Evolutionary conservation across 768 basidiomycete genomes (phyloP).

Genomic region (Boletellus emodensis): DNA sequence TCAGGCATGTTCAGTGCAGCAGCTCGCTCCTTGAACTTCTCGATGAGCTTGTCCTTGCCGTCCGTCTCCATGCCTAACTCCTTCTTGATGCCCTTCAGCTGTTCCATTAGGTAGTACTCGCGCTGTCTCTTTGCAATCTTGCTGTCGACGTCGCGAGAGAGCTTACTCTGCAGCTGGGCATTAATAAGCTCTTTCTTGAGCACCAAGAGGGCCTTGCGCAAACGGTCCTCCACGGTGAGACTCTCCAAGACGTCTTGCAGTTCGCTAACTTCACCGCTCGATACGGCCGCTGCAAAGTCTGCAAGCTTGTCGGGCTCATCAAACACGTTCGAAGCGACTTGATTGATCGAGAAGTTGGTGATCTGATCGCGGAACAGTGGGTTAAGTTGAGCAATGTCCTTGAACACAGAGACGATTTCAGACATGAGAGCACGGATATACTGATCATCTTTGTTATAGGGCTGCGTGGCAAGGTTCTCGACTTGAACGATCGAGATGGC

Average conservation of each 20-base stretch:
- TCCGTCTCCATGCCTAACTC: constrained; percentile 94
- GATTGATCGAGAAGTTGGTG: constrained; percentile 92
- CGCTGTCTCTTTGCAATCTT: constrained; percentile 94
- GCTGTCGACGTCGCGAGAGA: constrained; percentile 87
- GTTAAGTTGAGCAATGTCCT: constrained; percentile 96
- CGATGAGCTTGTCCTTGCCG: constrained; percentile 91
- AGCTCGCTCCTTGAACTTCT: constrained; percentile 88
- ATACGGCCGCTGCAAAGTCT: constrained; percentile 95
- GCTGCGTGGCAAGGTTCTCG: constrained; percentile 73
- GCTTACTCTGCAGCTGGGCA: constrained; percentile 89
- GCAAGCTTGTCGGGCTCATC: constrained; percentile 97
- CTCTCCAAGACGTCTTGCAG: constrained; percentile 92
- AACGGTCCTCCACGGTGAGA: constrained; percentile 78
- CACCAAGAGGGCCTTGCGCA: constrained; percentile 86
- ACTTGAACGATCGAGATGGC: constrained; percentile 86
- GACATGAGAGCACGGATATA: constrained; percentile 94
- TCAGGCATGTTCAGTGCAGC: constrained; percentile 84
- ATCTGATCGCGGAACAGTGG: constrained; percentile 98
- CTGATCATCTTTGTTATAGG: constrained; percentile 91
- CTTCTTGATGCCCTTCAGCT: constrained; percentile 94
- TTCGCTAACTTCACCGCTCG: constrained; percentile 87
- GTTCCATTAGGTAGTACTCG: constrained; percentile 96
- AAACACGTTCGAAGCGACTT: constrained; percentile 89
- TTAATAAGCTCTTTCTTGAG: constrained; percentile 98
- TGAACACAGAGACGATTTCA: constrained; percentile 96